phyloP scores from a whole-genome alignment of 352 stramenopile genomes.

The Thalassiosira ordinaria region DNA sequence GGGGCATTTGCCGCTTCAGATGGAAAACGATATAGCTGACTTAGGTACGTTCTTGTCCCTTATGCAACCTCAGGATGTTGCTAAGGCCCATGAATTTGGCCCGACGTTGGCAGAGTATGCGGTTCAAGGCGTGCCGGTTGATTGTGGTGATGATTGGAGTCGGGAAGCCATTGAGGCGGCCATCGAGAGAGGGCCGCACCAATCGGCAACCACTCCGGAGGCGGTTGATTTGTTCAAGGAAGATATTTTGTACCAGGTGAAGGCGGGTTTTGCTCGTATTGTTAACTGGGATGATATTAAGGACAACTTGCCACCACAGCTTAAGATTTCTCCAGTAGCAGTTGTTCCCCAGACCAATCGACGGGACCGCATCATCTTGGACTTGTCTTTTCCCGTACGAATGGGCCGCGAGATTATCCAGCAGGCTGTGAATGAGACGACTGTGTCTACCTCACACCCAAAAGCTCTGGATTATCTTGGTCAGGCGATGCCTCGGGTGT shows the following conservation, averaged over 20 bases:
- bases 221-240: conserved; percentile 2
- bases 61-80: conserved; percentile 9
- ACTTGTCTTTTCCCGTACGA: conserved; percentile 38
- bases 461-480: conserved; percentile 14
- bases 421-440: conserved; percentile 14
- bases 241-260: conserved; percentile 18
- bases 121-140: neutral
- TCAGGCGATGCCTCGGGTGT: neutral
- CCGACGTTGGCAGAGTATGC: no score
- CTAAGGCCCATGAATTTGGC: neutral
- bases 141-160: conserved; percentile 19
- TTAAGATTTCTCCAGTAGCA: conserved; percentile 24
- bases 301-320: conserved; percentile 1
- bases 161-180: neutral
- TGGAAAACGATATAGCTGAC: conserved; percentile 23
- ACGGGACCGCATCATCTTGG: conserved; percentile 15
- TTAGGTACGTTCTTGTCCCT: conserved; percentile 23
- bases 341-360: conserved; percentile 7
- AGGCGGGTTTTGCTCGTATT: neutral
- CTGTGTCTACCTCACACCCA: neutral
- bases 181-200: conserved; percentile 14
- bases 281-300: conserved; percentile 30
- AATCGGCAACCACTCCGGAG: conserved; percentile 2
- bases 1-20: neutral
- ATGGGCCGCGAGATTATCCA: neutral